Base-by-base conservation (phyloP, 2,329 filamentous ascomycete genomes). In the Sporothrix mexicana region DNA sequence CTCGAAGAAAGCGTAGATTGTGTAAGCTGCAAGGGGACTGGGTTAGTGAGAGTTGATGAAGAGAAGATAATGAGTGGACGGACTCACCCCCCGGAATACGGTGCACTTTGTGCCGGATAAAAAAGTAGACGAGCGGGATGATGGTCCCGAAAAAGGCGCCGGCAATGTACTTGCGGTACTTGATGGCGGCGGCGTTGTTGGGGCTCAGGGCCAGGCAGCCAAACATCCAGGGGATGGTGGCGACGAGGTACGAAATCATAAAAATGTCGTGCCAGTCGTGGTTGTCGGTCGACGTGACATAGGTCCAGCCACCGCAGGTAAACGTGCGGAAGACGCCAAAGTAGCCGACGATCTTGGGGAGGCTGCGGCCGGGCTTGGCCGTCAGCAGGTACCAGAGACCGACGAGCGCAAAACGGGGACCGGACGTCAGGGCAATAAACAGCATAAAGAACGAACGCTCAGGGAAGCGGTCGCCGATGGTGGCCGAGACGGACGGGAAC, bases 251-350 rank as follows among this genome's bases (percentile, higher is more conserved):
- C 15, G 94, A 97, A 77, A 99, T 98, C 96, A 99, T 99, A 81
- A 99, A 95, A 75, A 98, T 95, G 79, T 99, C 96, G 81, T 99
- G 96, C 95, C 94, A 98, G 82, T 97, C 91, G 82, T 99, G 96
- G 81, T 98, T 94, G 80, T 99, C 96, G 59, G 96, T 99, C 75
- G 96, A 98, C 36, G 96, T 99, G 74, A 99, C 91, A 82, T 98
- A 99, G 70, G 96, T 98, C 95, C 96, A 99, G 73, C 96, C 96
- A 77, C 95, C 96, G 79, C 96, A 99, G 3, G 94, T 97, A 73
- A 98, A 84, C 10, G 95, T 98, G 78, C 96, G 90, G 79, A 98
- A 91, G 70, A 98, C 77, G 72, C 96, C 96, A 77, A 93, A 91
- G 55, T 88, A 87, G 62, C 92, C 92, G 74, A 98, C 87, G 75